Base-by-base conservation (phyloP, 208 protist species). In the Acanthamoeba polyphaga region DNA sequence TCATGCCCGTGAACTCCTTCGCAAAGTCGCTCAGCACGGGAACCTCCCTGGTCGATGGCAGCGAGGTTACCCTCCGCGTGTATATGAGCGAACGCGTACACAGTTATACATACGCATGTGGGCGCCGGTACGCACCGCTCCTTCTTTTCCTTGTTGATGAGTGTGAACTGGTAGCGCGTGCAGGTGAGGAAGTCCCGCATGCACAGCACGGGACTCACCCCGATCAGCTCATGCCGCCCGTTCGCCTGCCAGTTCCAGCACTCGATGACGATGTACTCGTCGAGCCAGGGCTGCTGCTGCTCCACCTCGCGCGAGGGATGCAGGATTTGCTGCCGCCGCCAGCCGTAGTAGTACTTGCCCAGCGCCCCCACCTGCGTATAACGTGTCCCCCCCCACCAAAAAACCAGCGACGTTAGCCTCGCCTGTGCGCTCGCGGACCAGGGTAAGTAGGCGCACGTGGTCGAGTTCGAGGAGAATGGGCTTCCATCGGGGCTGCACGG, bases 231-330 rank as follows among this genome's bases (percentile, higher is more conserved):
- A 22, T 80, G 72, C 29, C 72, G 72, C 8, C 72, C 72, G 12
- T 80, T 80, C 17, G 72, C 72, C 72, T 80, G 72, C 72, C 72
- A 80, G 72, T 80, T 34, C 72, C 72, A 80, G 72, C 72, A 80
- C 38, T 80, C 72, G 13, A 80, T 80, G 34, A 80, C 72, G 38
- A 80, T 80, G 72, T 80, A 80, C 22, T 80, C 72, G 38, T 80
- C 72, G 38, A 80, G 72, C 72, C 72, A 80, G 22, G 72, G 72
- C 72, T 80, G 72, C 72, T 80, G 34, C 72, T 80, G 29, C 22
- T 34, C 72, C 8, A 80, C 72, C 22, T 80, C 72, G 6, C 32
- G 29, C 27, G 72, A 38, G n/a, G 72, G 72, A 12, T 24, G 72
- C 72, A 80, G 38, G 29, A 80, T 80, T 24, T 80, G 72, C 38